A percentile compares a stretch with the other conserved stretches of the same genome.
These are phyloP conservation scores for Flaveria floridana DNA, from an alignment of 140 eudicot species.

Conservation along the genomic window DNA sequence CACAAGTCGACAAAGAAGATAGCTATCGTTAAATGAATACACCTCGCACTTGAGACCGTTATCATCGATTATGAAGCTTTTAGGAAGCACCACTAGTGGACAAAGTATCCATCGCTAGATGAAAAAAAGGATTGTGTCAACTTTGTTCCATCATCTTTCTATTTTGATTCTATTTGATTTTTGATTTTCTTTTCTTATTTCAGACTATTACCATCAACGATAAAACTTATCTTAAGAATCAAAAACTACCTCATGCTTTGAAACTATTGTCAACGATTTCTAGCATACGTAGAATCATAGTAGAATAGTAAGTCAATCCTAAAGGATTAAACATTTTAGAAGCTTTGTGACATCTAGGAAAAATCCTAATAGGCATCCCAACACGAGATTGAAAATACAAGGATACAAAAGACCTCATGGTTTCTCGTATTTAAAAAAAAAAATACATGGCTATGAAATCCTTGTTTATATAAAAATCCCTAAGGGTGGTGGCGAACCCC, in stretches of 20 bases:
- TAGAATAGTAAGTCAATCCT: background rate
- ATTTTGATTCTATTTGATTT: too few relatives aligned
- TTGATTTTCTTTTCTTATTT: too few relatives aligned
- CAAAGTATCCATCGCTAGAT: too few relatives aligned
- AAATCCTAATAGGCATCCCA: background rate
- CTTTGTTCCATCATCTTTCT: too few relatives aligned
- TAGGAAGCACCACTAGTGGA: too few relatives aligned
- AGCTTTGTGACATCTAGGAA: background rate
- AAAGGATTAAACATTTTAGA: background rate
- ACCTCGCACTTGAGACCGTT: background rate
- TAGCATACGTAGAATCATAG: background rate
- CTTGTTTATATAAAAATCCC: background rate
- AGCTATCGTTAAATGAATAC: background rate
- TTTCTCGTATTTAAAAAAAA: too few relatives aligned
- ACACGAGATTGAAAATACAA: too few relatives aligned
- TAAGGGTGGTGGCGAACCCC: background rate
- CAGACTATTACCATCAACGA: too few relatives aligned
- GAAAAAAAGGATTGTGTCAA: too few relatives aligned
- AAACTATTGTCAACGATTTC: background rate
- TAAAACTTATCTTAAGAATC: background rate
- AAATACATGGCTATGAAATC: too few relatives aligned
- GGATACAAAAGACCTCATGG: too few relatives aligned
- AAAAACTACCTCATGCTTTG: background rate
- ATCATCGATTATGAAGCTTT: background rate
- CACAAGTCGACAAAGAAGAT: background rate